A percentile compares a stretch with the other conserved stretches of the same genome.
Evolutionary conservation across 2,329 filamentous ascomycete genomes (phyloP).

Genomic region (Fusarium nanum): DNA sequence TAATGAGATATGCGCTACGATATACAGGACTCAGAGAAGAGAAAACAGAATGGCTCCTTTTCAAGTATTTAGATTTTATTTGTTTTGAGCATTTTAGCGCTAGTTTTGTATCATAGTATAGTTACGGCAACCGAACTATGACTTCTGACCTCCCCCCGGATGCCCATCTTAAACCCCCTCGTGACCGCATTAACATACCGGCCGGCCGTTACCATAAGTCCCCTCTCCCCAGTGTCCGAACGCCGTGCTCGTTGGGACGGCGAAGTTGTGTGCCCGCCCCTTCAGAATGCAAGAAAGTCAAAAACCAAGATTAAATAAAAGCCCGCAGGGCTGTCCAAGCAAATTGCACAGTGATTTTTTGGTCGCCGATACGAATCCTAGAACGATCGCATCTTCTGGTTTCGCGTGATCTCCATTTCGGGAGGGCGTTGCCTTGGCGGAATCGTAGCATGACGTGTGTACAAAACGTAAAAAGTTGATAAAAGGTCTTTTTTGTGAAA

Average conservation of each 20-base stretch:
- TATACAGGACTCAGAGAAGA: conserved; percentile 14
- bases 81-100: conserved; percentile 7
- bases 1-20: conserved; percentile 46
- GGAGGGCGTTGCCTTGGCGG: conserved; percentile 34
- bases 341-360: conserved; percentile 37
- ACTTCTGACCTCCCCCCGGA: background rate
- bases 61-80: conserved; percentile 15
- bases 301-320: conserved; percentile 39
- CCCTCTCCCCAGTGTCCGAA: conserved; percentile 46
- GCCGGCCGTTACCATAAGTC: conserved; percentile 32
- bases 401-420: conserved; percentile 21
- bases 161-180: conserved; percentile 3
- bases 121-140: background rate
- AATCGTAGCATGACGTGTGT: conserved; percentile 48
- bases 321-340: conserved; percentile 32
- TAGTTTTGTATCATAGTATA: conserved; percentile 4
- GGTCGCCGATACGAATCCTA: conserved; percentile 23
- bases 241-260: conserved; percentile 49
- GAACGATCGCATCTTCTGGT: conserved; percentile 26
- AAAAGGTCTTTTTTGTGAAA: conserved; percentile 27
- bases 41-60: conserved; percentile 16
- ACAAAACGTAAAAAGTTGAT: conserved; percentile 43
- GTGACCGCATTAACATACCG: conserved; percentile 31
- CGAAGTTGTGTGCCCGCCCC: conserved; percentile 38
- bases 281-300: conserved; percentile 40